Evolutionary conservation across 2,329 filamentous ascomycete genomes (phyloP), one percentile per base, ranked within the genome.

Genomic region (Ilyonectria sp.): DNA sequence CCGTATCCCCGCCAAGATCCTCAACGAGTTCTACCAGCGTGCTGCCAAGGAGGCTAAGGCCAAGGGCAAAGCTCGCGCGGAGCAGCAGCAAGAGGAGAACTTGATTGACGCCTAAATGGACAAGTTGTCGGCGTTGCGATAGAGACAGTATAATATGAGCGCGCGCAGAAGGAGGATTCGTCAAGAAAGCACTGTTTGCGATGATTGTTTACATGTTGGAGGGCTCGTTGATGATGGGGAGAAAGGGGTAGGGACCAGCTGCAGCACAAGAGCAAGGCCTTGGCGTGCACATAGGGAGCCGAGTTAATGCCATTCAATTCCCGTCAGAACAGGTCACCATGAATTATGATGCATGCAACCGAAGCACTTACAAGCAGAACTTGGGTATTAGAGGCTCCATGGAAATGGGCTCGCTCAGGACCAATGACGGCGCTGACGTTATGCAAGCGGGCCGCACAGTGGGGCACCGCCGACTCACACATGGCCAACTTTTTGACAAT

Each of bases 1-100:
- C 87, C 94, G 97, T 84, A 94, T 96, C 78, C 93, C 93, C 67
- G 90, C 90, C 85, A 94, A 94, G 86, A 81, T 94, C 49, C 88
- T 96, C 76, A 91, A 94, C 77, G 93, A 95, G 81, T 96, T 90
- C 85, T 96, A 95, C 83, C 90, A 92, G 79, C 87, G 93, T 74
- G 88, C 89, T 63, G 84, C 87, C 57, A 87, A 87, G 75, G 87
- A 90, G 69, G 83, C 87, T 70, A 92, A 92, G 84, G 84, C 84
- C 68, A 91, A 91, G 85, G 86, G 84, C 70, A 88, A 90, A 82
- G 85, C 86, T 68, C 83, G 83, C 63, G 84, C 82, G 69, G 83
- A 84, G 70, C 79, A 82, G 70, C 81, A 82, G 75, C 77, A 81
- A 71, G 86, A 89, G 78, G 88, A 87, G 80, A 89, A 89, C 81